Conservation (phyloP, 1,284 basidiomycete species). For the Rhodotorula sp. region DNA sequence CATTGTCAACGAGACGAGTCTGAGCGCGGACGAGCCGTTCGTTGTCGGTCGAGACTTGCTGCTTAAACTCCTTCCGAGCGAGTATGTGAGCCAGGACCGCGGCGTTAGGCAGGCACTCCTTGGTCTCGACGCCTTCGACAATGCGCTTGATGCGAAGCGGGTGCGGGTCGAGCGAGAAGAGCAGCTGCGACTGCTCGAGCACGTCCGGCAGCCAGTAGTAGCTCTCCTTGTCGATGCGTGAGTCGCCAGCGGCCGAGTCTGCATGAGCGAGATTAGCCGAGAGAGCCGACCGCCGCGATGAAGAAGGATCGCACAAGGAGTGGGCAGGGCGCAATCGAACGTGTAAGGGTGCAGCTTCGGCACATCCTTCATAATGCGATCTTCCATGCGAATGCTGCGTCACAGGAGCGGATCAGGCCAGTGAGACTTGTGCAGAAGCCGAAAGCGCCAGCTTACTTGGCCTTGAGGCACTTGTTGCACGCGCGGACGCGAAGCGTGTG, state of each 20-base stretch:
- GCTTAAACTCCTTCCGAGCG: too few species aligned
- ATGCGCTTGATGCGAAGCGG: too few species aligned
- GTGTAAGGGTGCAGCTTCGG: background rate
- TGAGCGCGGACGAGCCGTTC: too few species aligned
- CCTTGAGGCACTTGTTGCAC: background rate
- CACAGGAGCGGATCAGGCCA: background rate
- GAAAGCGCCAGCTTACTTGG: background rate
- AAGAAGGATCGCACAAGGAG: background rate
- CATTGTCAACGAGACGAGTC: too few species aligned
- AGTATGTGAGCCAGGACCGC: background rate
- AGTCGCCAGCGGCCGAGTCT: background rate
- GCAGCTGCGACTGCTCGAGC: background rate
- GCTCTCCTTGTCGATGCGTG: background rate
- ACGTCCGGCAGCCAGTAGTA: slow-evolving; percentile 3
- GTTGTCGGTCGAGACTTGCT: too few species aligned
- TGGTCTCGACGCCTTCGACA: background rate
- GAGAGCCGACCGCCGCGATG: too few species aligned
- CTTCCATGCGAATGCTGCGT: background rate
- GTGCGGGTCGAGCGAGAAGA: background rate
- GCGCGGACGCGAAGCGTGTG: background rate
- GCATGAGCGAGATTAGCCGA: background rate
- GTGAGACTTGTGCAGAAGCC: background rate
- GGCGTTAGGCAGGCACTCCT: too few species aligned
- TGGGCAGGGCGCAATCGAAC: background rate
- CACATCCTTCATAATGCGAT: background rate